These are phyloP conservation scores for Pythium aristosporum DNA, from an alignment of 352 stramenopile species.

Conservation along the genomic window DNA sequence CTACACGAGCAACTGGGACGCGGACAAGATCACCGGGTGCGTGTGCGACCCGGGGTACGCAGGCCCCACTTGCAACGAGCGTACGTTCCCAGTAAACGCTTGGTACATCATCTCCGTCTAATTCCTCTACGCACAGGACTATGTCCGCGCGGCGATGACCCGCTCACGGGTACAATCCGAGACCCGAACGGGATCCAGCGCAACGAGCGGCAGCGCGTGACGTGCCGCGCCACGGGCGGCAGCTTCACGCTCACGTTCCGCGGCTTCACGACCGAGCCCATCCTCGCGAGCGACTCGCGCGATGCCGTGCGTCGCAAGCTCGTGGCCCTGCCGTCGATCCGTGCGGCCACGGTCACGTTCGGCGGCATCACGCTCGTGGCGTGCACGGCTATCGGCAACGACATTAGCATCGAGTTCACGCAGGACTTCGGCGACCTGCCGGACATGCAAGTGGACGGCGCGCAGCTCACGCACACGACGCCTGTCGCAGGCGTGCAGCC, in stretches of 20 bases:
- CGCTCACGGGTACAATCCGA: conserved; percentile 69
- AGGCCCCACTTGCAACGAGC: conserved; percentile 67
- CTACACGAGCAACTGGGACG: conserved; percentile 83
- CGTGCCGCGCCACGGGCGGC: conserved; percentile 72
- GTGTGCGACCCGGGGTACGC: conserved; percentile 81
- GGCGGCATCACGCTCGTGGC: conserved; percentile 61
- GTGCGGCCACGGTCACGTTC: conserved; percentile 66
- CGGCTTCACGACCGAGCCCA: conserved; percentile 69
- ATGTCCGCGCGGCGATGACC: conserved; percentile 86
- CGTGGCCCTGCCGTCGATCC: conserved; percentile 57
- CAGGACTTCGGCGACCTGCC: conserved; percentile 75
- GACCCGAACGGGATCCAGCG: conserved; percentile 64
- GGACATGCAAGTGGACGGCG: conserved; percentile 56
- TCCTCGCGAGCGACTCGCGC: conserved; percentile 54
- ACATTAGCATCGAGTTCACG: conserved; percentile 76
- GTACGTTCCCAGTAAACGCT: conserved; percentile 24
- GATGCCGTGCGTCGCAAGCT: conserved; percentile 52
- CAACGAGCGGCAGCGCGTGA: conserved; percentile 69
- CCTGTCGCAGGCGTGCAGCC: conserved; percentile 33
- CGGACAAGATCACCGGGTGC: conserved; percentile 81
- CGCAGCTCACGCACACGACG: conserved; percentile 47
- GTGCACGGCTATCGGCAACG: conserved; percentile 72
- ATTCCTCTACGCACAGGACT: conserved; percentile 27
- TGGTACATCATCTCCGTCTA: background rate
- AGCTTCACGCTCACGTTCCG: conserved; percentile 86